A percentile compares a stretch with the other conserved stretches of the same genome.
These are phyloP conservation scores for Pseudonitzschia pungens DNA, from an alignment of 108 stramenopile species.

Conservation along the genomic window DNA sequence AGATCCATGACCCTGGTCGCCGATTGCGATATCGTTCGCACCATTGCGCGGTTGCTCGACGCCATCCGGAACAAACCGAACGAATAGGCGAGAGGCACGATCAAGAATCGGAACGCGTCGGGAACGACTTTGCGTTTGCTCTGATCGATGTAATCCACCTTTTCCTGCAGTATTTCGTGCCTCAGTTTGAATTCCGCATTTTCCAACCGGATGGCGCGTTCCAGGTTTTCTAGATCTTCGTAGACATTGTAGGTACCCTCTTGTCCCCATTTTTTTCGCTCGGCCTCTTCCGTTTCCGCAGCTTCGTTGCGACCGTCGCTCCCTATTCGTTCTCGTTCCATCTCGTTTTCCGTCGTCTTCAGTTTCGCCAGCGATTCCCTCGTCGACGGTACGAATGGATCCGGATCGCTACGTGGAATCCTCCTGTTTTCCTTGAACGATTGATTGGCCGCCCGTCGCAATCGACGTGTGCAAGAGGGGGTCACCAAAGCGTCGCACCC, in stretches of 20 bases:
- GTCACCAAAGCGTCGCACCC: background rate
- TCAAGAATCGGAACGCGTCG: conserved; percentile 17
- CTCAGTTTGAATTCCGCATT: conserved; percentile 31
- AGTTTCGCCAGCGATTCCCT: background rate
- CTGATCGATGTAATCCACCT: conserved; percentile 25
- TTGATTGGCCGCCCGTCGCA: too few species aligned
- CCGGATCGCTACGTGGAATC: too few species aligned
- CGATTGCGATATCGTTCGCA: background rate
- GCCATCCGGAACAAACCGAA: conserved; percentile 9
- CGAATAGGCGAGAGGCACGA: conserved; percentile 23
- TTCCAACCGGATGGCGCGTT: conserved; percentile 28
- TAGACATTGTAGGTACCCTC: conserved; percentile 24
- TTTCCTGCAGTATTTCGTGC: conserved; percentile 13
- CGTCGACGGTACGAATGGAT: background rate
- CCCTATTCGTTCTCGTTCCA: background rate
- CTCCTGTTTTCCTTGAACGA: too few species aligned
- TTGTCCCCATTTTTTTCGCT: background rate
- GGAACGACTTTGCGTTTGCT: conserved; percentile 19
- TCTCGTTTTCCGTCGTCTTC: background rate
- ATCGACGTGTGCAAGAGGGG: background rate
- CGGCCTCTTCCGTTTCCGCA: background rate
- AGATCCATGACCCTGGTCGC: conserved; percentile 16
- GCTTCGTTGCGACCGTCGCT: background rate
- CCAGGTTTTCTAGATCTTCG: conserved; percentile 28
- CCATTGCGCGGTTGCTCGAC: background rate